Evolutionary conservation across 192 early-diverging fungal species (phyloP), one percentile per base, ranked within the genome.

Genomic region (Coemansia sp.): DNA sequence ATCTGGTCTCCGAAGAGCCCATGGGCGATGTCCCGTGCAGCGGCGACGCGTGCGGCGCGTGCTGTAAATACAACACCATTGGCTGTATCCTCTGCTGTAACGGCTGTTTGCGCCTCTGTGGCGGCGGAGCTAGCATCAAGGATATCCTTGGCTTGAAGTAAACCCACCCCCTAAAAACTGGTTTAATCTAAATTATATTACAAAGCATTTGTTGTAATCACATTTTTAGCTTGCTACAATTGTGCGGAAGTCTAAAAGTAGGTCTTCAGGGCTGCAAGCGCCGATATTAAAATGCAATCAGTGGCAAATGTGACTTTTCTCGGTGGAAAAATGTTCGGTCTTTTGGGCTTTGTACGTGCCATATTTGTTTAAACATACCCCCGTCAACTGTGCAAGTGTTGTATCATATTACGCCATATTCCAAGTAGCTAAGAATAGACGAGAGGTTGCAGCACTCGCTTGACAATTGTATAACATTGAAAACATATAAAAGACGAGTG

Each of bases 31-130:
- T 54, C 0, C 57, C 70, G 2, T 79, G 76, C 50, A 62, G 76
- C 38, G 71, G 76, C 8, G 67, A 60, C 20, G 67, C 71, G 33
- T 79, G 76, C 36, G 42, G 61, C n/a, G 70, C 70, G 22, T 79
- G 76, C 61, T 79, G 76, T 61, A 74, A 74, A 55, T 79, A 79
- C 55, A 74, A 79, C 61, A 54, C 63, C 11, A 20, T 79, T 27
- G 76, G 62, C 7, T 79, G 70, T 27, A 52, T 72, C 23, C 53
- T 74, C 45, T 74, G 76, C 61, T 79, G 71, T 41, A 79, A 79
- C 31, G 76, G 76, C 25, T 79, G 76, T 52, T 36, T 79, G 61
- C 67, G 71, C 0, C 50, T 73, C 19, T 79, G 70, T 22, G 76
- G 76, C 31, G 41, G 67, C 50, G 76, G 76, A 2, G 63, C 73